A percentile compares a stretch with the other conserved stretches of the same genome.
phyloP scores from a whole-genome alignment of 441 rosid genomes.

The Isatis lusitanica region DNA sequence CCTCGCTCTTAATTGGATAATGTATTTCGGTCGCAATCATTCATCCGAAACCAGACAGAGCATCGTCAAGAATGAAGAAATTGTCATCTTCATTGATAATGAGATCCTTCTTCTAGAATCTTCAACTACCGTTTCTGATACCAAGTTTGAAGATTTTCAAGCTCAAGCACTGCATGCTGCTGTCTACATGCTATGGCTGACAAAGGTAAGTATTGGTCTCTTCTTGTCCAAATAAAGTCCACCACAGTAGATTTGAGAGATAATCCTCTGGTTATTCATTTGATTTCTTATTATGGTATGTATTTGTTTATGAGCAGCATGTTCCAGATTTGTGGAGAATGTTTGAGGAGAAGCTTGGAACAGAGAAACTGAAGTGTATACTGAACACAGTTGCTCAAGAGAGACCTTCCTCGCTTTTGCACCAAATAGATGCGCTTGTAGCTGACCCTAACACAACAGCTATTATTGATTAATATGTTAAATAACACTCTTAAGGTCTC shows the following conservation, averaged over 20 bases:
- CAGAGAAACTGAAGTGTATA: slow-evolving; percentile 42
- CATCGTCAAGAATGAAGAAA: slow-evolving; percentile 26
- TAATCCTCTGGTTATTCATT: not conserved
- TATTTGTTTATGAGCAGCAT: slow-evolving; percentile 49
- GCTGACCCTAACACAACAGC: slow-evolving; percentile 14
- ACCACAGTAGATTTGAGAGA: not conserved
- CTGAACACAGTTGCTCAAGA: slow-evolving; percentile 48
- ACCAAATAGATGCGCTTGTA: not conserved
- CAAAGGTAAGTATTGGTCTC: slow-evolving; percentile 49
- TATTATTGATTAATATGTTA: not conserved
- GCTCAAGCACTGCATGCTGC: slow-evolving; percentile 67
- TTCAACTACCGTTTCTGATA: slow-evolving; percentile 49
- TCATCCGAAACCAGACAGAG: slow-evolving; percentile 17
- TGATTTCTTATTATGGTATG: slow-evolving; percentile 14
- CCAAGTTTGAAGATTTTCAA: slow-evolving; percentile 64
- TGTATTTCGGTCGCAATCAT: slow-evolving; percentile 39
- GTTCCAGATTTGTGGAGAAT: slow-evolving; percentile 43
- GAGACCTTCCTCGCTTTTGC: slow-evolving; percentile 49
- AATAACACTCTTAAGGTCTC: not conserved
- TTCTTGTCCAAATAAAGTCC: slow-evolving; percentile 3
- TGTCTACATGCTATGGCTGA: slow-evolving; percentile 69
- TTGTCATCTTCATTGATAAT: slow-evolving; percentile 46
- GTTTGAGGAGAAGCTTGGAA: slow-evolving; percentile 52
- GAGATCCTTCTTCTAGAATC: slow-evolving; percentile 56
- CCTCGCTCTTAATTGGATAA: slow-evolving; percentile 59